A percentile compares a stretch with the other conserved stretches of the same genome.
Evolutionary conservation across 768 basidiomycete genomes (phyloP).

Genomic region (Tylopilus balloui): DNA sequence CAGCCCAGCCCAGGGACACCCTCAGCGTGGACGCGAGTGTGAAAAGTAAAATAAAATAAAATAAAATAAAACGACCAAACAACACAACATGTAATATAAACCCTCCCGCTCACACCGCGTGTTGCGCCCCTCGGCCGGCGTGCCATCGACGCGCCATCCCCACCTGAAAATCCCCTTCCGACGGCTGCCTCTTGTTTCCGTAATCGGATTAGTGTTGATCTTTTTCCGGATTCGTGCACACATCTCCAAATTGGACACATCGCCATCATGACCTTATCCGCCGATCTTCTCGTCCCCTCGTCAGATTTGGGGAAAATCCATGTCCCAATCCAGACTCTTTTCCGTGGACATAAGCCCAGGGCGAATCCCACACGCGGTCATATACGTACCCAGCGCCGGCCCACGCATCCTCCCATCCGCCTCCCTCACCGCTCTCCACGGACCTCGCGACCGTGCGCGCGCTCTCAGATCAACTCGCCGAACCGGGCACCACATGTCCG

Average conservation of each 20-base stretch:
- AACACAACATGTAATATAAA: too few relatives aligned
- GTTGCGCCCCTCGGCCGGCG: not conserved
- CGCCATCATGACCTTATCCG: slow-evolving; percentile 32
- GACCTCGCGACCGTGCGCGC: slow-evolving; percentile 1
- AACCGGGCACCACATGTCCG: not conserved
- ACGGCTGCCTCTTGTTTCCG: slow-evolving; percentile 12
- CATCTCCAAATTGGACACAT: slow-evolving; percentile 5
- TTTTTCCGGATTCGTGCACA: slow-evolving; percentile 18
- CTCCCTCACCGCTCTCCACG: slow-evolving; percentile 19
- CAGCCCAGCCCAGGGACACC: not conserved
- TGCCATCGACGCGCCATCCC: not conserved
- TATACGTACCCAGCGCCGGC: not conserved
- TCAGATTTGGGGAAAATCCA: slow-evolving; percentile 24
- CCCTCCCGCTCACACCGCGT: too few relatives aligned
- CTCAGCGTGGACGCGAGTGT: too few relatives aligned
- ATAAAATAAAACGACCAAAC: not conserved
- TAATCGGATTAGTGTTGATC: slow-evolving; percentile 28
- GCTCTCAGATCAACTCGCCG: not conserved
- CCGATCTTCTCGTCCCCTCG: slow-evolving; percentile 33
- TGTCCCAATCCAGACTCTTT: slow-evolving; percentile 14
- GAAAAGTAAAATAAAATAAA: not conserved
- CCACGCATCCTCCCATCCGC: too few relatives aligned
- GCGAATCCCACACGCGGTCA: slow-evolving; percentile 18
- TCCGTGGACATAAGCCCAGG: slow-evolving; percentile 30
- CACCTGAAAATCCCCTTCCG: slow-evolving; percentile 4